Evolutionary conservation across 2,329 filamentous ascomycete genomes (phyloP).

Genomic region (Fusarium multiceps): DNA sequence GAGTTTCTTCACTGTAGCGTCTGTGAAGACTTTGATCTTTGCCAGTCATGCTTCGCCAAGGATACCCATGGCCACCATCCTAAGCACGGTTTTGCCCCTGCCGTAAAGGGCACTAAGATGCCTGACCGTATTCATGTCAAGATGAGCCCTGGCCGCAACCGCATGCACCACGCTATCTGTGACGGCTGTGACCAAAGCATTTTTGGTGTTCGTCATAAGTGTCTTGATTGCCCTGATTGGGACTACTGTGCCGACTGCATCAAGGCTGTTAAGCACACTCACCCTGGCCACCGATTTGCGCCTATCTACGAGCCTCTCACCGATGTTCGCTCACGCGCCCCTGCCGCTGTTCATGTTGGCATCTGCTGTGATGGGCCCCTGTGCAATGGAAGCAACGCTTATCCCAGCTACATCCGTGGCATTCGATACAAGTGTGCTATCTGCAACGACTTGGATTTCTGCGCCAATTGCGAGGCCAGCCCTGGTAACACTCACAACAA

Average conservation of each 20-base stretch:
- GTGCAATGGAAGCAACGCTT: slow-evolving; percentile 70
- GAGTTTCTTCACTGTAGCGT: slow-evolving; percentile 86
- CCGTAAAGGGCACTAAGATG: slow-evolving; percentile 71
- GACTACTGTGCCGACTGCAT: slow-evolving; percentile 89
- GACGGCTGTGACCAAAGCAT: slow-evolving; percentile 94
- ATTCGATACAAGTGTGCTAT: slow-evolving; percentile 97
- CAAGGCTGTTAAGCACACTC: slow-evolving; percentile 72
- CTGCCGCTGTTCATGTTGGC: slow-evolving; percentile 73
- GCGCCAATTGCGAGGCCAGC: slow-evolving; percentile 89
- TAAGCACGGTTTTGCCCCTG: slow-evolving; percentile 80
- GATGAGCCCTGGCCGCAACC: slow-evolving; percentile 82
- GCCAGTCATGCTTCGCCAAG: slow-evolving; percentile 80
- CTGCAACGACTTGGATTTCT: slow-evolving; percentile 95
- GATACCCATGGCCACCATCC: slow-evolving; percentile 92
- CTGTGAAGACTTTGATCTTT: slow-evolving; percentile 94
- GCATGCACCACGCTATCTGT: slow-evolving; percentile 87
- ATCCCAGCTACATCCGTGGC: slow-evolving; percentile 80
- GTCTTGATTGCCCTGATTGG: slow-evolving; percentile 96
- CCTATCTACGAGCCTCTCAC: slow-evolving; percentile 81
- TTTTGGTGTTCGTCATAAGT: slow-evolving; percentile 92
- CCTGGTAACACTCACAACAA: slow-evolving; percentile 88
- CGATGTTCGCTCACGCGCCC: slow-evolving; percentile 33
- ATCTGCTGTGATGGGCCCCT: slow-evolving; percentile 96
- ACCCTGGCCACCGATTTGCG: slow-evolving; percentile 88
- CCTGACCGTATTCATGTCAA: slow-evolving; percentile 71